A percentile compares a stretch with the other conserved stretches of the same genome.
These are phyloP conservation scores for Fraxinus sp. DNA, from an alignment of 305 asterid species.

Conservation along the genomic window DNA sequence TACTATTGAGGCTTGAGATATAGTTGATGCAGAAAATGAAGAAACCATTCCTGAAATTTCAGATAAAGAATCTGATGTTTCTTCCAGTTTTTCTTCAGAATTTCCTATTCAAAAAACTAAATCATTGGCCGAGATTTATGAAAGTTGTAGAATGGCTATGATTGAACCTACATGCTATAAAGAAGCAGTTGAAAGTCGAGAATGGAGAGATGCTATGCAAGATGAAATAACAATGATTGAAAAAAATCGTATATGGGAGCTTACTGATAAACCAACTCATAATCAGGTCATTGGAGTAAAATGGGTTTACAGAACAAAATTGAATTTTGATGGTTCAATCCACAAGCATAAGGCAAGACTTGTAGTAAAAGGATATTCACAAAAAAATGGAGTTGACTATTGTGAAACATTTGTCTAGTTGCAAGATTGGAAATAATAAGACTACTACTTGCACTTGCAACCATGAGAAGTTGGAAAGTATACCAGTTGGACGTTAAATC, in stretches of 20 bases:
- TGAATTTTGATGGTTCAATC: not conserved
- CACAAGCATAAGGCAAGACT: not conserved
- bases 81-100: not conserved
- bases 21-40: not conserved
- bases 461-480: not conserved
- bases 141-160: not conserved
- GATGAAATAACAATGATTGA: not conserved
- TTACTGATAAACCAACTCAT: not conserved
- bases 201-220: not conserved
- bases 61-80: not conserved
- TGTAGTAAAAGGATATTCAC: not conserved
- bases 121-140: not conserved
- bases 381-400: not conserved
- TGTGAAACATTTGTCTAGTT: not conserved
- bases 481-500: not conserved
- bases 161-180: not conserved
- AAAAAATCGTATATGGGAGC: not conserved
- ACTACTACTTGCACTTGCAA: not conserved
- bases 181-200: not conserved
- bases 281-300: too few species aligned
- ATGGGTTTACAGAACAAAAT: not conserved
- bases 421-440: not conserved
- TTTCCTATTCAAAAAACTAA: not conserved
- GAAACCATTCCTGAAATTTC: too few species aligned
- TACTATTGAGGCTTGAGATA: not conserved